phyloP scores from a whole-genome alignment of 2,329 filamentous ascomycete genomes.

The Aspergillus fructus region DNA sequence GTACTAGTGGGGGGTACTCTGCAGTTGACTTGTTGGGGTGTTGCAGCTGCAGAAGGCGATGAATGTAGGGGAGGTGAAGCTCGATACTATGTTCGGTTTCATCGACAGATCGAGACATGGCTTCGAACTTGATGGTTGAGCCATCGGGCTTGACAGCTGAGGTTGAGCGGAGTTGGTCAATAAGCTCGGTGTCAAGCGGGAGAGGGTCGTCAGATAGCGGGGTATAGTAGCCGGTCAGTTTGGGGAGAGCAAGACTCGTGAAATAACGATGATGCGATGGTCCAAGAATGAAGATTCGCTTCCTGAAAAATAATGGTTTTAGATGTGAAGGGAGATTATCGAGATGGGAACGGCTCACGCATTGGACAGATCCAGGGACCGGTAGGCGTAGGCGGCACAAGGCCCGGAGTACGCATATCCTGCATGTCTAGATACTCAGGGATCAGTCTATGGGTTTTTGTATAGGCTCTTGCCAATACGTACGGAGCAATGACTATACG shows the following conservation, averaged over 20 bases:
- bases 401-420: slow-evolving; percentile 90
- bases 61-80: slow-evolving; percentile 94
- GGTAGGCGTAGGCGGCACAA: slow-evolving; percentile 94
- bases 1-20: slow-evolving; percentile 72
- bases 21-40: slow-evolving; percentile 49
- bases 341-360: slow-evolving; percentile 51
- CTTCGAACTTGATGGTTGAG: slow-evolving; percentile 38
- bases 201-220: slow-evolving; percentile 45
- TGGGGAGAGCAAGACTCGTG: slow-evolving; percentile 71
- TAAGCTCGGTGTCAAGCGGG: slow-evolving; percentile 45
- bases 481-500: slow-evolving; percentile 92
- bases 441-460: slow-evolving; percentile 12
- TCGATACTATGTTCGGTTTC: slow-evolving; percentile 89
- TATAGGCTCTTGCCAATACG: slow-evolving; percentile 34
- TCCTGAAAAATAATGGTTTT: slow-evolving; percentile 47
- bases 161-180: slow-evolving; percentile 35
- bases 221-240: slow-evolving; percentile 56
- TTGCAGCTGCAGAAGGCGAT: slow-evolving; percentile 66
- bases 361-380: slow-evolving; percentile 75
- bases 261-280: slow-evolving; percentile 89
- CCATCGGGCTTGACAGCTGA: slow-evolving; percentile 30
- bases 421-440: slow-evolving; percentile 66
- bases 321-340: background rate
- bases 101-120: slow-evolving; percentile 67
- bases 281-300: slow-evolving; percentile 87